Evolutionary conservation across 768 basidiomycete genomes (phyloP).

Genomic region (Lactifluus volemus): DNA sequence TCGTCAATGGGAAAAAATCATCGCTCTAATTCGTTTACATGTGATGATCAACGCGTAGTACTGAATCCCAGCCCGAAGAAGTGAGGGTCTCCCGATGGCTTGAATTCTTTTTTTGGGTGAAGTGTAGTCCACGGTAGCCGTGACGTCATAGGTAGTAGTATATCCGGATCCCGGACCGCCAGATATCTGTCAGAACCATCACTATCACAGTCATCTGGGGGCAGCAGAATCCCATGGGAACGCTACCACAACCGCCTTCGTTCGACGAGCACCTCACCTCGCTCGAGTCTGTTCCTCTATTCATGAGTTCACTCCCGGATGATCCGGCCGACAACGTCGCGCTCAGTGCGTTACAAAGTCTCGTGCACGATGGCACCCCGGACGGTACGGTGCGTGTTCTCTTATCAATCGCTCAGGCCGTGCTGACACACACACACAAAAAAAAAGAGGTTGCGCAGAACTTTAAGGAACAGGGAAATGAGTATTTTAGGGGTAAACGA

Average conservation of each 20-base stretch:
- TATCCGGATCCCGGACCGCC: too few relatives aligned
- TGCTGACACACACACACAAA: neutral
- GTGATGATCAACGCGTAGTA: too few relatives aligned
- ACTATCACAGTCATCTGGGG: too few relatives aligned
- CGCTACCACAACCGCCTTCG: conserved; percentile 18
- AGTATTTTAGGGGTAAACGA: conserved; percentile 82
- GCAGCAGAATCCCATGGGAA: neutral
- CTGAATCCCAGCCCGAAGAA: too few relatives aligned
- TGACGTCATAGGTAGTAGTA: too few relatives aligned
- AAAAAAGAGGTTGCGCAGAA: conserved; percentile 74
- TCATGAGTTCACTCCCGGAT: conserved; percentile 87
- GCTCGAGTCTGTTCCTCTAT: conserved; percentile 71
- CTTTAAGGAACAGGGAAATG: conserved; percentile 95
- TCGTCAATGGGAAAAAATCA: too few relatives aligned
- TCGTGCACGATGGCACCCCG: conserved; percentile 84
- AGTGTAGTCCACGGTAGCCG: too few relatives aligned
- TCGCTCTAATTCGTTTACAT: too few relatives aligned
- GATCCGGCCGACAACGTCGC: conserved; percentile 49
- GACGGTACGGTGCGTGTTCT: conserved; percentile 59
- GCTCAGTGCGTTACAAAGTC: conserved; percentile 75
- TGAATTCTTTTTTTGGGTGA: too few relatives aligned
- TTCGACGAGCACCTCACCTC: conserved; percentile 32
- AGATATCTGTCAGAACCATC: too few relatives aligned
- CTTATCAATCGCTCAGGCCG: neutral
- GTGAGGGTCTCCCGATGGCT: too few relatives aligned